These are phyloP conservation scores for Exophiala aquamarina DNA, from an alignment of 2,329 filamentous ascomycete genomes.

Conservation along the genomic window DNA sequence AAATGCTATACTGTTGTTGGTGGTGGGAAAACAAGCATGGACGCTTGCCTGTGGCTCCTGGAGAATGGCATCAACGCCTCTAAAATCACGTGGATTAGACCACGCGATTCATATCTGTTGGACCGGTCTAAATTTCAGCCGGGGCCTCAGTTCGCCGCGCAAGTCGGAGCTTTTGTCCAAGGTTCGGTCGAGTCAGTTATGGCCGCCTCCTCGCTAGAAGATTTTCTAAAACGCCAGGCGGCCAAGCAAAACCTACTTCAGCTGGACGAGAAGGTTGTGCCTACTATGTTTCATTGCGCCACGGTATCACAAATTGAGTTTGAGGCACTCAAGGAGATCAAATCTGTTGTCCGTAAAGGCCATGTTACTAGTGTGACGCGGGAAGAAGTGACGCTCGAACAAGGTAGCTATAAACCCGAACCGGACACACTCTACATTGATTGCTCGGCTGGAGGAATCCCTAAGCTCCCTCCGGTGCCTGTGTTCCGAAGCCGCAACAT, in stretches of 20 bases:
- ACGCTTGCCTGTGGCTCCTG: slow-evolving; percentile 7
- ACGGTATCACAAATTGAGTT: slow-evolving; percentile 3
- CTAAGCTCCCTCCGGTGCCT: slow-evolving; percentile 2
- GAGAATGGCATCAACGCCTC: slow-evolving; percentile 9
- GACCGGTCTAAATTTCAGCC: slow-evolving; percentile 4
- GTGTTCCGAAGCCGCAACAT: slow-evolving; percentile 3
- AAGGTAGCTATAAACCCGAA: slow-evolving; percentile 5
- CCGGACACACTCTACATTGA: slow-evolving; percentile 11
- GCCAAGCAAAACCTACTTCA: background rate
- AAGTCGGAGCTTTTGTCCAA: background rate
- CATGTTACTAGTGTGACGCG: slow-evolving; percentile 1
- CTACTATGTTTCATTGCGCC: slow-evolving; percentile 11
- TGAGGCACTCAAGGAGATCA: slow-evolving; percentile 9
- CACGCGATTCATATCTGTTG: slow-evolving; percentile 3
- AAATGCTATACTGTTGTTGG: slow-evolving; percentile 11
- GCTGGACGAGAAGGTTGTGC: slow-evolving; percentile 5
- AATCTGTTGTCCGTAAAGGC: slow-evolving; percentile 6
- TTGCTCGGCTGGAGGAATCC: slow-evolving; percentile 5
- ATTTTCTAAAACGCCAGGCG: slow-evolving; percentile 1
- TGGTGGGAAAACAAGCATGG: slow-evolving; percentile 8
- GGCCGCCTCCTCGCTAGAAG: slow-evolving; percentile 7
- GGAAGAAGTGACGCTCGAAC: slow-evolving; percentile 5
- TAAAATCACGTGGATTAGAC: slow-evolving; percentile 9
- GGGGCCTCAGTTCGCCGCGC: background rate
- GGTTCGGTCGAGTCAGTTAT: slow-evolving; percentile 1